These are phyloP conservation scores for Fusarium floridanum DNA, from an alignment of 2,329 filamentous ascomycete genomes.

Conservation along the genomic window DNA sequence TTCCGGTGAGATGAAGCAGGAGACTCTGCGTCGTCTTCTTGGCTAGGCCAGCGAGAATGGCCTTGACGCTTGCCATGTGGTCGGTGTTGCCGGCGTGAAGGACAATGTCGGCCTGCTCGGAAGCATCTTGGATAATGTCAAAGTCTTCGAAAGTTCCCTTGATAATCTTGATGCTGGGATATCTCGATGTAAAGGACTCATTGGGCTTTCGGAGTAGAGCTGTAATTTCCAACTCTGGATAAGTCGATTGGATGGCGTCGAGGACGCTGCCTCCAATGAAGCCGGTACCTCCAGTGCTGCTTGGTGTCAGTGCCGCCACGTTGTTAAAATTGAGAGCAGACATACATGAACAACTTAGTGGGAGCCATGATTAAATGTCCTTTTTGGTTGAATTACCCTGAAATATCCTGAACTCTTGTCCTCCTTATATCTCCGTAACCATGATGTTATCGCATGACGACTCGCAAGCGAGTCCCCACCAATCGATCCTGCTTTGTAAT, in stretches of 20 bases:
- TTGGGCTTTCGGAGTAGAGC: not conserved
- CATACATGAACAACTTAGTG: not conserved
- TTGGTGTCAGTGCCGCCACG: not conserved
- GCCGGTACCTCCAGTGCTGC: not conserved
- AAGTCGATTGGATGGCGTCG: not conserved
- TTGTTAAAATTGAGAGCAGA: too few species aligned
- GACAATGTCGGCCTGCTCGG: not conserved
- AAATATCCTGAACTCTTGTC: not conserved
- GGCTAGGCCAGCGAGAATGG: not conserved
- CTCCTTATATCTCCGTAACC: not conserved
- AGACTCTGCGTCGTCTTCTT: not conserved
- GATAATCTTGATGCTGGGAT: not conserved
- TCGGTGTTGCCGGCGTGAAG: not conserved
- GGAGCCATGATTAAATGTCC: not conserved
- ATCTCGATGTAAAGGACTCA: not conserved
- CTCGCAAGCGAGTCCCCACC: not conserved
- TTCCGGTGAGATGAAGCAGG: not conserved
- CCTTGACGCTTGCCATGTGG: not conserved
- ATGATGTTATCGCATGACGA: not conserved
- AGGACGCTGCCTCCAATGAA: constrained; percentile 1
- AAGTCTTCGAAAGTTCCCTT: not conserved
- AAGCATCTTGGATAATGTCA: not conserved
- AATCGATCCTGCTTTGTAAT: not conserved
- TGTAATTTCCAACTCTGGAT: not conserved
- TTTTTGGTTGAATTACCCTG: not conserved